Base-by-base conservation (phyloP, 164 flowering plant species). In the Nelumbo lutea region DNA sequence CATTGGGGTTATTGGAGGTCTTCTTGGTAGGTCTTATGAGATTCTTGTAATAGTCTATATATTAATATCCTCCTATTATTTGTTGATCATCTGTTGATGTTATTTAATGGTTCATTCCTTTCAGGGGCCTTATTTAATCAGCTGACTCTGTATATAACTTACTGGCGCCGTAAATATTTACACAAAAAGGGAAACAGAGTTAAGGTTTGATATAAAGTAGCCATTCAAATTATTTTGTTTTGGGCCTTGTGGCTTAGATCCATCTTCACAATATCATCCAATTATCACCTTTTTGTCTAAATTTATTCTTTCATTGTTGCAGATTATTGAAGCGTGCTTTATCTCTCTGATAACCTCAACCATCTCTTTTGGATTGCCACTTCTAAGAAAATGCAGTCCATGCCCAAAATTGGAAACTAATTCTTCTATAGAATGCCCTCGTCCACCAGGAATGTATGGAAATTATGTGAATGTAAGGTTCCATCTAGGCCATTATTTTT, bases 1-100 rank as follows among this genome's bases (percentile, higher is more conserved):
- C 74, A 95, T 95, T 86, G 99, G 99, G 53, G 86, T 95, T 43
- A 89, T 89, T 72, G 99, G 99, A 68, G 99, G 99, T 72, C 88
- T 95, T 68, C 93, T 95, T 45, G 99, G 99, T 95, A 76, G 40
- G 86, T 71, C n/a, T 48, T 65, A 61, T 59, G 27, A 41, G 48
- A 41, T n/a, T 11, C 4, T 47, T 42, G 42, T 6, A n/a, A n/a
- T n/a, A n/a, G n/a, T n/a, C n/a, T n/a, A n/a, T n/a, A n/a, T n/a
- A n/a, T n/a, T n/a, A n/a, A n/a, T n/a, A n/a, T n/a, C n/a, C n/a
- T n/a, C n/a, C n/a, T n/a, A n/a, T n/a, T 40, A 11, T 66, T 1
- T 67, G 15, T 59, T 38, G 43, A 40, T 60, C 8, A 11, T 5
- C 38, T 44, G 43, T 40, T 6, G 10, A 9, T 38, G 60, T 65